phyloP scores from a whole-genome alignment of 2,329 filamentous ascomycete genomes.

The Hypomyces perniciosus region DNA sequence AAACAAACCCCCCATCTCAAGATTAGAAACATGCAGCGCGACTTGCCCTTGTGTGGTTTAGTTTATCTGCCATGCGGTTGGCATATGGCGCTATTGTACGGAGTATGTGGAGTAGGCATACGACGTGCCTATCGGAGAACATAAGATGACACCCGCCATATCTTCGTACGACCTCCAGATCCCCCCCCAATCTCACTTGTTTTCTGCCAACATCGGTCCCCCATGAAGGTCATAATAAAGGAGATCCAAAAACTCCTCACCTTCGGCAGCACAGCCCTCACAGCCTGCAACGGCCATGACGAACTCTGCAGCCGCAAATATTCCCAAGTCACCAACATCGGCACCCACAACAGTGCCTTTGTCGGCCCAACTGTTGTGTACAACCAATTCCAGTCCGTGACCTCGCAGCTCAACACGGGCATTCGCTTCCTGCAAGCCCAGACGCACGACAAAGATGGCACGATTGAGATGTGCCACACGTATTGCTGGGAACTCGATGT shows the following conservation, averaged over 20 bases:
- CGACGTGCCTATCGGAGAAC: no score
- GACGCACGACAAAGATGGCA: conserved; percentile 48
- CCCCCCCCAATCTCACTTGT: no score
- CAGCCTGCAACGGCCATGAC: conserved; percentile 51
- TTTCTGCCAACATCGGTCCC: not conserved
- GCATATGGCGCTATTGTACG: no score
- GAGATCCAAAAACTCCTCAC: conserved; percentile 13
- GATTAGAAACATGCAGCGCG: no score
- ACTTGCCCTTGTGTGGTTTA: no score
- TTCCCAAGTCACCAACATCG: conserved; percentile 55
- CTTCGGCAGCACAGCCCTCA: conserved; percentile 17
- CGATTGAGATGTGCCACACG: conserved; percentile 59
- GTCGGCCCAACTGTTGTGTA: conserved; percentile 47
- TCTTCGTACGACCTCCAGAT: no score
- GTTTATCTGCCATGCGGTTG: no score
- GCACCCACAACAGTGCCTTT: conserved; percentile 61
- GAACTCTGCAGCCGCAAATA: conserved; percentile 52
- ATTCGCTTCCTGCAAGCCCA: conserved; percentile 61
- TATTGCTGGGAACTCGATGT: conserved; percentile 53
- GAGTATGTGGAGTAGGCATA: no score
- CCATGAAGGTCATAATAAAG: conserved; percentile 10
- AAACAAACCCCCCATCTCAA: no score
- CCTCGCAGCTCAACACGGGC: conserved; percentile 53
- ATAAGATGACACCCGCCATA: no score
- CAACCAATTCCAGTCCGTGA: conserved; percentile 56